These are phyloP conservation scores for Rhododendron kiyosumense DNA, from an alignment of 148 eudicot species.

Conservation along the genomic window DNA sequence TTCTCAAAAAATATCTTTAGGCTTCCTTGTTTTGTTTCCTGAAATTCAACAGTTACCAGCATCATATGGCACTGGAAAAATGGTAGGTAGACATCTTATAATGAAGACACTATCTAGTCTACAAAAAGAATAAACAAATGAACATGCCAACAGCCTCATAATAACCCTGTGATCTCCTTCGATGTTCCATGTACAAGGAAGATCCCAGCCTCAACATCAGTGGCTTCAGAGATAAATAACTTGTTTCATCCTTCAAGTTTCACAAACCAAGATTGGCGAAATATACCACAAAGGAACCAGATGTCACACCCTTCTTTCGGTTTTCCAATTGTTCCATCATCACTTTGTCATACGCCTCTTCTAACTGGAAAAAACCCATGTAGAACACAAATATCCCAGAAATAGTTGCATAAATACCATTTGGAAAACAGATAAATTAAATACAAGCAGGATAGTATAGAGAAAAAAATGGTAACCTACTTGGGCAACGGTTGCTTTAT, in stretches of 20 bases:
- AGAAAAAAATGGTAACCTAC: slow-evolving; percentile 27
- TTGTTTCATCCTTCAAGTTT: not conserved
- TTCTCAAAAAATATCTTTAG: not conserved
- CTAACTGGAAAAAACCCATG: slow-evolving; percentile 52
- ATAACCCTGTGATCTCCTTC: not conserved
- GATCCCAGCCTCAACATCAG: not conserved
- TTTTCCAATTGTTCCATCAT: slow-evolving; percentile 82
- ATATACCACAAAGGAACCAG: slow-evolving; percentile 70
- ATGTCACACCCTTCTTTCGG: slow-evolving; percentile 87
- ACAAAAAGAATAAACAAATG: not conserved
- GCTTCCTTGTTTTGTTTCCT: not conserved
- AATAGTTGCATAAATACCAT: not conserved
- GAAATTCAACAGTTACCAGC: not conserved
- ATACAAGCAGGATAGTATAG: not conserved
- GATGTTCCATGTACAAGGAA: not conserved
- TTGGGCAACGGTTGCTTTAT: slow-evolving; percentile 57
- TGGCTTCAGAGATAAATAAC: not conserved
- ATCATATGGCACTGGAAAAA: not conserved
- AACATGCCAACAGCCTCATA: not conserved
- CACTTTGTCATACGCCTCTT: slow-evolving; percentile 86
- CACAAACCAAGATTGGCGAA: not conserved
- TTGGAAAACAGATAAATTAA: not conserved
- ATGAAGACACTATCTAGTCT: not conserved
- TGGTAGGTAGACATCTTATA: not conserved
- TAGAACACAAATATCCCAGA: not conserved